A percentile compares a stretch with the other conserved stretches of the same genome.
Evolutionary conservation across 2,329 filamentous ascomycete species (phyloP).

Genomic region (Ilyonectria mors-panacis): DNA sequence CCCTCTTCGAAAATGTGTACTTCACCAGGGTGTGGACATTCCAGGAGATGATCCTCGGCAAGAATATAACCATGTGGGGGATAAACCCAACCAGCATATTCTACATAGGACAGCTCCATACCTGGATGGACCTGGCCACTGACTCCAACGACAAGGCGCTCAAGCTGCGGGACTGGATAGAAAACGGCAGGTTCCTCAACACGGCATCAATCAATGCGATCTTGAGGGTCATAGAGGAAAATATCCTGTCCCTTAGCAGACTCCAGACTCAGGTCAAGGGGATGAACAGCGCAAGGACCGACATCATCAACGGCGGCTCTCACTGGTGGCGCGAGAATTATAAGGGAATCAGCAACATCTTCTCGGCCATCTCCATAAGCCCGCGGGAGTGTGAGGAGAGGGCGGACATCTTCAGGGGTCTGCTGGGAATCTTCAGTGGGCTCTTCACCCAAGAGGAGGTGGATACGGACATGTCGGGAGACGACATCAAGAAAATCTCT

Average conservation of each 20-base stretch:
- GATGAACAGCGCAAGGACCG: slow-evolving; percentile 18
- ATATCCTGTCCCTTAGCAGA: not conserved
- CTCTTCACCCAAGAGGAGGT: slow-evolving; percentile 20
- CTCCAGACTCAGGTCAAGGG: slow-evolving; percentile 22
- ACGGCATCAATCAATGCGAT: slow-evolving; percentile 5
- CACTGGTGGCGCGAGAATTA: slow-evolving; percentile 52
- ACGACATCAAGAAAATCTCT: slow-evolving; percentile 15
- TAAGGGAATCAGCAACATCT: slow-evolving; percentile 51
- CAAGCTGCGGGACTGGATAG: not conserved
- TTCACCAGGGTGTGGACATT: not conserved
- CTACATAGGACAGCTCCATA: not conserved
- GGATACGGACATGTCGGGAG: not conserved
- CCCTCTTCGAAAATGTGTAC: not conserved
- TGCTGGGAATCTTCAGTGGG: slow-evolving; percentile 24
- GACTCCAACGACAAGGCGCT: not conserved
- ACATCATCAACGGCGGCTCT: slow-evolving; percentile 48
- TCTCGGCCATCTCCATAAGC: slow-evolving; percentile 51
- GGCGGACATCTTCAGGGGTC: slow-evolving; percentile 20
- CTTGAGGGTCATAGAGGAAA: slow-evolving; percentile 9
- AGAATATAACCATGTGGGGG: not conserved
- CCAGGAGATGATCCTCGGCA: not conserved
- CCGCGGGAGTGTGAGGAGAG: slow-evolving; percentile 38
- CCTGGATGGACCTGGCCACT: not conserved
- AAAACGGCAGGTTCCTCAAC: not conserved
- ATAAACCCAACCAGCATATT: not conserved